Conservation (phyloP, 2,329 filamentous ascomycete species). For the Fusarium odoratissimum region DNA sequence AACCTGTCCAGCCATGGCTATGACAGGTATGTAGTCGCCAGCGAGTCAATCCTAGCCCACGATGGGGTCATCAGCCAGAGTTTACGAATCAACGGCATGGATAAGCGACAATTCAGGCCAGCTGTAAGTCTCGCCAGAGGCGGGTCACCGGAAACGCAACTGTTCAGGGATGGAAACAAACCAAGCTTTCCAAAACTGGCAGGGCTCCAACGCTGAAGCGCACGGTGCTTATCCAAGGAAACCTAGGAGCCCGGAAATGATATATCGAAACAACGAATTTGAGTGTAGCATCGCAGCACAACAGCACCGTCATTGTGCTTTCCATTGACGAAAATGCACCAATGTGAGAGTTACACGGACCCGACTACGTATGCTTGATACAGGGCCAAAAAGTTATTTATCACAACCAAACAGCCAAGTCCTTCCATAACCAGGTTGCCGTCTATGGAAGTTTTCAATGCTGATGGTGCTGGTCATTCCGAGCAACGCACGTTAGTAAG, state of each 20-base stretch:
- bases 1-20: slow-evolving; percentile 6
- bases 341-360: slow-evolving; percentile 32
- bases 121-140: slow-evolving; percentile 31
- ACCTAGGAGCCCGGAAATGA: slow-evolving; percentile 17
- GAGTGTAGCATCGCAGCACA: slow-evolving; percentile 19
- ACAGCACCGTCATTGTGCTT: slow-evolving; percentile 32
- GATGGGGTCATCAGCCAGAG: slow-evolving; percentile 11
- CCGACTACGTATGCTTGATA: neutral
- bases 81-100: slow-evolving; percentile 44
- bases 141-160: slow-evolving; percentile 44
- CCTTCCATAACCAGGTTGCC: neutral
- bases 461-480: neutral
- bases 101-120: slow-evolving; percentile 43
- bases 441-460: neutral
- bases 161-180: slow-evolving; percentile 23
- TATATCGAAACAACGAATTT: slow-evolving; percentile 22
- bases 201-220: slow-evolving; percentile 22
- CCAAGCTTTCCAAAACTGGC: slow-evolving; percentile 37
- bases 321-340: slow-evolving; percentile 28
- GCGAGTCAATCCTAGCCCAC: slow-evolving; percentile 22
- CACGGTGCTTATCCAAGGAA: slow-evolving; percentile 1
- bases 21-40: slow-evolving; percentile 12
- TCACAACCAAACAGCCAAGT: neutral
- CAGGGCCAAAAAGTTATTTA: neutral
- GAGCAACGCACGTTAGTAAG: neutral